Evolutionary conservation across 371 early-diverging fungal species (phyloP), one percentile per base, ranked within the genome.

Genomic region (Actinomortierella ambigua): DNA sequence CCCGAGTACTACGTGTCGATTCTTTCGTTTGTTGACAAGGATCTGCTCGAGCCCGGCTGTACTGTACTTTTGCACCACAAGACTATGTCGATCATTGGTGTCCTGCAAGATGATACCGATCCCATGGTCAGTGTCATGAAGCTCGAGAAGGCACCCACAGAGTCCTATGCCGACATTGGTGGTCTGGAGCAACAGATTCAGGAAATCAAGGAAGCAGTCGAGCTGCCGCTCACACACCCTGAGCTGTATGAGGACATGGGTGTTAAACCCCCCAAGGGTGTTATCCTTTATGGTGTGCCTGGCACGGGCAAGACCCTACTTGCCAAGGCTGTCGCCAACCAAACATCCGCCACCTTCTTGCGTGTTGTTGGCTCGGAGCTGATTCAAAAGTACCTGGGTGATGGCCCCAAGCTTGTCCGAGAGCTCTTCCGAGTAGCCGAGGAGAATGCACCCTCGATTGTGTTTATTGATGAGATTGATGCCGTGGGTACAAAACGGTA

Each of bases 391-490:
- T 99, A 99, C 77, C 88, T 99, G 29, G 99, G 99, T 67, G 99
- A 99, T 69, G 99, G 99, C 7, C 99, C 99, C 34, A 99, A 99
- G 77, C 89, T 99, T 48, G 99, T 99, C 8, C 92, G 99, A 57
- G 99, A 99, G 81, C 80, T 99, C 13, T 99, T 99, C 89, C 85
- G 98, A 54, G 96, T 99, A 2, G 99, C 99, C 9, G 98, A 99
- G 75, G 96, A 98, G 70, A 92, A 99, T 76, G 97, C 99, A 17
- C 99, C 99, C 8, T 92, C 97, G 13, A 99, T 99, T 81, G 98
- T 99, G 24, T 99, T 99, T 80, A 99, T 99, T 79, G 99, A 99
- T 81, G 99, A 99, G 86, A 99, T 99, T 64, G 99, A 99, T 82
- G 99, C 99, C 24, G 88, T 99, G 40, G 99, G 99, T 64, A 94